phyloP scores from a whole-genome alignment of 352 stramenopile genomes.

The Albugo candida region DNA sequence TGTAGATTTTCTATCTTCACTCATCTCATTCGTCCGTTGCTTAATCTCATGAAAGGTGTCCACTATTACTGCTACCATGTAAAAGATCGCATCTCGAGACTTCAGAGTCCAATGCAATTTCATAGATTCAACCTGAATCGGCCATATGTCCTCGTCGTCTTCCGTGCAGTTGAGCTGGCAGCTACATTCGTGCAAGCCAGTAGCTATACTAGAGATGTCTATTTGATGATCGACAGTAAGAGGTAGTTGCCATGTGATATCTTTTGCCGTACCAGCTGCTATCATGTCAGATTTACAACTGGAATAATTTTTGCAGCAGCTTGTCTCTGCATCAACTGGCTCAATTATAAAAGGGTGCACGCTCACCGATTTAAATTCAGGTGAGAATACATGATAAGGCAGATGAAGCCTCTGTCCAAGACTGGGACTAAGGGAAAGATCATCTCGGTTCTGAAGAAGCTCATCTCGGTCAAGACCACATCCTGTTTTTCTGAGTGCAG shows the following conservation, averaged over 20 bases:
- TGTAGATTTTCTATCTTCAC: neutral
- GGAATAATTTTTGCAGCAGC: conserved; percentile 11
- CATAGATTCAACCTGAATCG: conserved; percentile 69
- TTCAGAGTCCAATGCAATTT: conserved; percentile 63
- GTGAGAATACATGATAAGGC: neutral
- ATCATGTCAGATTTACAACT: conserved; percentile 14
- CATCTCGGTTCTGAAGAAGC: too few species aligned
- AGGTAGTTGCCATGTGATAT: conserved; percentile 30
- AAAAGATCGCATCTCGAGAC: conserved; percentile 46
- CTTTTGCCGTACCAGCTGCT: conserved; percentile 11
- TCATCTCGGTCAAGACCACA: too few species aligned
- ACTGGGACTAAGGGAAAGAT: too few species aligned
- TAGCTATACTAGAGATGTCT: conserved; percentile 6
- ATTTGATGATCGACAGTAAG: conserved; percentile 10
- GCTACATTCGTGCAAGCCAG: conserved; percentile 24
- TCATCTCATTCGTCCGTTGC: conserved; percentile 17
- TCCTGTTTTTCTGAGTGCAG: too few species aligned
- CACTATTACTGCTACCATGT: conserved; percentile 34
- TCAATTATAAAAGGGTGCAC: neutral
- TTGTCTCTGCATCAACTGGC: neutral
- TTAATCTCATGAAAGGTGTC: conserved; percentile 16
- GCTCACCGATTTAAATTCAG: neutral
- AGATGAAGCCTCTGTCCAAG: neutral
- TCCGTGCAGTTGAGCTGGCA: conserved; percentile 40
- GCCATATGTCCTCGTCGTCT: conserved; percentile 42